Conservation (phyloP, 1,284 basidiomycete species). For the Rhodotorula glutinis region DNA sequence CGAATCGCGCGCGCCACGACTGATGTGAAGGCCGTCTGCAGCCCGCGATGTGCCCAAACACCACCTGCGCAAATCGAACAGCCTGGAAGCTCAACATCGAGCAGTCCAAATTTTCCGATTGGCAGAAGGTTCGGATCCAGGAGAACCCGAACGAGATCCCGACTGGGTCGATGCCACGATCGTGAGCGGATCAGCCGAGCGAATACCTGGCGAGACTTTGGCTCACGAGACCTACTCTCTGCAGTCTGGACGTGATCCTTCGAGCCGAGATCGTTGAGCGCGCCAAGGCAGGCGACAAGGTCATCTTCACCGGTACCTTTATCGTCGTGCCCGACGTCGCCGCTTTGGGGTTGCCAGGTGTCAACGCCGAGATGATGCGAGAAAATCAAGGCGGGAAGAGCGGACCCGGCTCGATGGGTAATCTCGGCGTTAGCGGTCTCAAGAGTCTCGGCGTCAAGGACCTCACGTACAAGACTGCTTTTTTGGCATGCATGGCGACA, state of each 20-base stretch:
- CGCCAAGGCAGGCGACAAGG: conserved; percentile 98
- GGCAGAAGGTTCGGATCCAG: conserved; percentile 99
- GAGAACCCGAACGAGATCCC: conserved; percentile 99
- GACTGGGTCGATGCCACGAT: conserved; percentile 95
- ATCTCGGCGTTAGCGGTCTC: conserved; percentile 85
- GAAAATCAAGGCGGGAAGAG: conserved; percentile 66
- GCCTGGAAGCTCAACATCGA: conserved; percentile 96
- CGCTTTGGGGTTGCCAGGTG: conserved; percentile 90
- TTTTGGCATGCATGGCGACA: conserved; percentile 96
- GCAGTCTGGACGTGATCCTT: conserved; percentile 85
- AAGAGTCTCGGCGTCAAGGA: conserved; percentile 94
- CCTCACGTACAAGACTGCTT: conserved; percentile 96
- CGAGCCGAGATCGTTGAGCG: conserved; percentile 93
- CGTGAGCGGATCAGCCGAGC: conserved; percentile 45
- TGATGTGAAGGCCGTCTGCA: conserved; percentile 46
- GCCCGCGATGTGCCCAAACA: conserved; percentile 91
- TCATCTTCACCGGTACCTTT: conserved; percentile 95
- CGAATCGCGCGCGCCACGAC: not conserved
- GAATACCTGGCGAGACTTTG: conserved; percentile 53
- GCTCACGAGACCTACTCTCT: conserved; percentile 46
- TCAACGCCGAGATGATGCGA: conserved; percentile 87
- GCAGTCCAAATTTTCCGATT: conserved; percentile 94
- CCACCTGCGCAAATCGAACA: conserved; percentile 82
- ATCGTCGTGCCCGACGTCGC: conserved; percentile 98
- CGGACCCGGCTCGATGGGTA: conserved; percentile 65